These are phyloP conservation scores for Camelina sativa DNA, from an alignment of 345 rosid genomes.

Conservation along the genomic window DNA sequence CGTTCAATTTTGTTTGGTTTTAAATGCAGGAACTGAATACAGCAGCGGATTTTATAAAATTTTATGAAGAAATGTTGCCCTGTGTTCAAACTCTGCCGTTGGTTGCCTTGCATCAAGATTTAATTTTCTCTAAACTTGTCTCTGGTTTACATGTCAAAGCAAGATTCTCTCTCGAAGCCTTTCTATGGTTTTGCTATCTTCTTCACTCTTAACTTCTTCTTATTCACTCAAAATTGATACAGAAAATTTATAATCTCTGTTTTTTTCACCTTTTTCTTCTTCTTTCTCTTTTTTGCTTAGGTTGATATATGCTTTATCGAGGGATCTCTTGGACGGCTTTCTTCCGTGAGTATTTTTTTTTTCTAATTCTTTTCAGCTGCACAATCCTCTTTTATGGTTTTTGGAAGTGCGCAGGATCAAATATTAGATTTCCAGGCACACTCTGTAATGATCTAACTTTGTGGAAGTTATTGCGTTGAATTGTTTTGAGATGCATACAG, in stretches of 20 bases:
- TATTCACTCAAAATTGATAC: neutral
- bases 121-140: constrained; percentile 62
- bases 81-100: constrained; percentile 68
- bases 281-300: constrained; percentile 41
- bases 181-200: constrained; percentile 58
- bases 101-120: constrained; percentile 62
- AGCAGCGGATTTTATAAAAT: constrained; percentile 72
- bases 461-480: too few species aligned
- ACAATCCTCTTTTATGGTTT: neutral
- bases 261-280: too few species aligned
- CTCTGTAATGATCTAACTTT: too few species aligned
- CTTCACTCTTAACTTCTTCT: neutral
- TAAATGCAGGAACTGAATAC: constrained; percentile 74
- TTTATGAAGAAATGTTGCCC: constrained; percentile 71
- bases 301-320: constrained; percentile 70
- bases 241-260: too few species aligned
- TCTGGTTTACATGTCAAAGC: constrained; percentile 73
- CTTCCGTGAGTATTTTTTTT: constrained; percentile 54
- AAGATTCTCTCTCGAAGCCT: constrained; percentile 77
- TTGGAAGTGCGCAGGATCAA: too few species aligned
- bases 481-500: too few species aligned
- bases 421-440: too few species aligned
- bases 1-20: neutral
- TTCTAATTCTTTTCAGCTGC: neutral
- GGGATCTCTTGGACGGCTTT: constrained; percentile 75